phyloP scores from a whole-genome alignment of 257 asterid species.

The Penstemon barbatus region DNA sequence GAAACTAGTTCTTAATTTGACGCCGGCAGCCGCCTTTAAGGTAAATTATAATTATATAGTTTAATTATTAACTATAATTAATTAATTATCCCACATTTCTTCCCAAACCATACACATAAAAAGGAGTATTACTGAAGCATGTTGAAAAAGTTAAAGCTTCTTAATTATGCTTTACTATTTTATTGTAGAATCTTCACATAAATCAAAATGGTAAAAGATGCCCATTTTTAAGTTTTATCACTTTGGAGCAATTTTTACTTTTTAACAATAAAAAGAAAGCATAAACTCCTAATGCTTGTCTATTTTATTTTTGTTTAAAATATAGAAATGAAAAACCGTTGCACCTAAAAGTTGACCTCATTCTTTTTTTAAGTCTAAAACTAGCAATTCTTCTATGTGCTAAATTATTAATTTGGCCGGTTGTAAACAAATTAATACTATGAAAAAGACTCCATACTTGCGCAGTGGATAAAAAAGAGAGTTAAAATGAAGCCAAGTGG shows the following conservation, averaged over 20 bases:
- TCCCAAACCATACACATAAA: neutral
- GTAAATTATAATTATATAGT: slow-evolving; percentile 14
- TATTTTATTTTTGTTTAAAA: neutral
- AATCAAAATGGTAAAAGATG: slow-evolving; percentile 24
- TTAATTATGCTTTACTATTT: slow-evolving; percentile 26
- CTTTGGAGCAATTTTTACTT: neutral
- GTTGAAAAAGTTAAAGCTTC: slow-evolving; percentile 34
- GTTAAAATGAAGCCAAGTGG: no score
- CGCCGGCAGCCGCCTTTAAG: slow-evolving; percentile 14
- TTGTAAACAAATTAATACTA: neutral
- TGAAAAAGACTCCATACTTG: neutral
- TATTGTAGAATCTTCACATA: slow-evolving; percentile 28
- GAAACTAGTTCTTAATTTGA: slow-evolving; percentile 13
- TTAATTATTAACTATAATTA: slow-evolving; percentile 12
- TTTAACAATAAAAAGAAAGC: slow-evolving; percentile 2
- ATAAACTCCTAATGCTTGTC: neutral
- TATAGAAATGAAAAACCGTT: neutral
- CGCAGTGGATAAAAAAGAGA: no score
- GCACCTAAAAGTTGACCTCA: neutral
- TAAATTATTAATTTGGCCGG: neutral
- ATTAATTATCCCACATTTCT: neutral
- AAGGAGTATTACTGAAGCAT: neutral
- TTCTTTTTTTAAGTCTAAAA: no score
- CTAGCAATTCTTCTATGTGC: no score
- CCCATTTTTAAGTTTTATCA: slow-evolving; percentile 20